Evolutionary conservation across 768 basidiomycete species (phyloP).

Genomic region (Mycena floridula): DNA sequence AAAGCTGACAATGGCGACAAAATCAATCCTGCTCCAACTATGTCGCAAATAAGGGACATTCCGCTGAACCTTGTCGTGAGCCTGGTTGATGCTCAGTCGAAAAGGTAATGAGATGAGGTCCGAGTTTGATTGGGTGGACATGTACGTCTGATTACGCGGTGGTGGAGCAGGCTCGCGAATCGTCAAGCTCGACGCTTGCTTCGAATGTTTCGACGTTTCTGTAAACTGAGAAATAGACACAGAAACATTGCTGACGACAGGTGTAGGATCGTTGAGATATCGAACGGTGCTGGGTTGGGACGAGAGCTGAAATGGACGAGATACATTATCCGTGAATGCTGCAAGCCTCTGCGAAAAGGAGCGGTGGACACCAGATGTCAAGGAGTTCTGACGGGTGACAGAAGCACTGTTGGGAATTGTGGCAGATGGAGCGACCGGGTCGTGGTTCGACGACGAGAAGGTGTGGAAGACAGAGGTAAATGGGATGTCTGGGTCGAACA

Average conservation of each 20-base stretch:
- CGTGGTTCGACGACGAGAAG: conserved; percentile 22
- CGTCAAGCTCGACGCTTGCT: background rate
- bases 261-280: background rate
- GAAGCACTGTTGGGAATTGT: conserved; percentile 3
- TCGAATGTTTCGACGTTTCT: background rate
- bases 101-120: conserved; percentile 51
- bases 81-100: conserved; percentile 48
- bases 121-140: background rate
- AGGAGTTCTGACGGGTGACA: background rate
- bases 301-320: conserved; percentile 47
- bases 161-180: conserved; percentile 1
- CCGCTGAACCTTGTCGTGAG: conserved; percentile 49
- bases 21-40: conserved; percentile 89
- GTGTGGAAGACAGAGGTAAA: conserved; percentile 36
- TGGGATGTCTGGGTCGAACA: conserved; percentile 77
- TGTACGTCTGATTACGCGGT: background rate
- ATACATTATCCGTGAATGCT: conserved; percentile 37
- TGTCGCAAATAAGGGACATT: conserved; percentile 88
- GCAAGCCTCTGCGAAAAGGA: conserved; percentile 38
- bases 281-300: background rate
- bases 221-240: conserved; percentile 18
- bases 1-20: conserved; percentile 78
- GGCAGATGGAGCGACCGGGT: conserved; percentile 14
- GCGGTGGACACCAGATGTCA: conserved; percentile 9
- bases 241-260: conserved; percentile 21